Base-by-base conservation (phyloP, 139 green algal species). In the Chlorella sp. region DNA sequence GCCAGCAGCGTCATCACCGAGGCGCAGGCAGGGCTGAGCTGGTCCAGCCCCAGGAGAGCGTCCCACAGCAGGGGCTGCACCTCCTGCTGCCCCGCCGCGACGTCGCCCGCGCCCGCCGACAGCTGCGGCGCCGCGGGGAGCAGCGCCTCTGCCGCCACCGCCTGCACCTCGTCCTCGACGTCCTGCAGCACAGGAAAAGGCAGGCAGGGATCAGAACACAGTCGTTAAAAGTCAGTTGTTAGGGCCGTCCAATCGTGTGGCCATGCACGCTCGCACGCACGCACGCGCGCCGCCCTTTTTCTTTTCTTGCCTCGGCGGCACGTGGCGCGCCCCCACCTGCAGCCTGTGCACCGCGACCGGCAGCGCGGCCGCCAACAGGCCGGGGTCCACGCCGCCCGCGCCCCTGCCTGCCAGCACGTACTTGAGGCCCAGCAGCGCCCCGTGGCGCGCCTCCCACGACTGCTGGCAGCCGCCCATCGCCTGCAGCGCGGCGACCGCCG, bases 101-200 rank as follows among this genome's bases (percentile, higher is more conserved):
- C 69, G 59, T 59, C 25, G 33, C 51, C 74, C 11, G 11, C 25
- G 25, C 46, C 31, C 9, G n/a, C 31, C 1, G 69, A 74, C 61
- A 98, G 82, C 40, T 67, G 41, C 3, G 45, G 46, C 14, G 91
- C 91, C 41, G 92, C 79, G 0, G 95, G 93, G 69, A 95, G 80
- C 48, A 98, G 83, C 27, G 93, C 93, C 35, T 97, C 93, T 14
- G 95, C 95, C 9, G 94, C 93, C 48, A 95, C 93, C 17, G 92
- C 92, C n/a, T 90, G 84, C 67, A 98, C 94, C 77, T 98, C 95
- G 77, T 98, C 95, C 53, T 97, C 91, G 2, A 33, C 55, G 81
- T 98, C 95, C 51, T 87, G 62, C 40, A n/a, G 33, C 60, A 67
- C 19, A 8, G 60, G 35, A 23, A 27, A 2, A 61, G 35, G 15